A percentile compares a stretch with the other conserved stretches of the same genome.
These are phyloP conservation scores for Trichomonas tenax DNA, from an alignment of 208 protist species.

Conservation along the genomic window DNA sequence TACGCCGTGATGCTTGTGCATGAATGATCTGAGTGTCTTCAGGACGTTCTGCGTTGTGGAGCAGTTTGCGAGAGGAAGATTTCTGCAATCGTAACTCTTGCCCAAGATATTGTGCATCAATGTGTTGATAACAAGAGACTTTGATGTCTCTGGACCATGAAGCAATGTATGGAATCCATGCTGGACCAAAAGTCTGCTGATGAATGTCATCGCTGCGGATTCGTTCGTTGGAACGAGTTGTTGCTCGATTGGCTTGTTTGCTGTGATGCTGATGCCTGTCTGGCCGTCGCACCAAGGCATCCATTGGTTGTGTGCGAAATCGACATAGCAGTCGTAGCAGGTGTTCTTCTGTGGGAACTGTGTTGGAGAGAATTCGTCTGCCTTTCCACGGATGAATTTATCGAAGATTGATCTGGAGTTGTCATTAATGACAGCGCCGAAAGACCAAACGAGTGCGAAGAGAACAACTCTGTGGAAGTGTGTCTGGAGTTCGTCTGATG, in stretches of 20 bases:
- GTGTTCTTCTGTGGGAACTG: slow-evolving; percentile 2
- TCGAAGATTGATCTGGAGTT: slow-evolving; percentile 66
- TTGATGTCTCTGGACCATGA: not conserved
- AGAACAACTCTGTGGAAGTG: slow-evolving; percentile 28
- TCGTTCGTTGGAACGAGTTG: not conserved
- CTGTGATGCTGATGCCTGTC: not conserved
- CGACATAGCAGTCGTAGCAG: slow-evolving; percentile 19
- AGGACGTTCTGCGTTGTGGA: slow-evolving; percentile 23
- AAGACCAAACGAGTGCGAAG: slow-evolving; percentile 80
- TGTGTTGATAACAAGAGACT: not conserved
- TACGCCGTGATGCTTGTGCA: not conserved
- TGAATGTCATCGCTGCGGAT: not conserved
- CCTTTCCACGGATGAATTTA: slow-evolving; percentile 38
- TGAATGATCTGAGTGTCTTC: not conserved
- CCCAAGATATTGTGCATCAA: not conserved
- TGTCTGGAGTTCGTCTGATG: slow-evolving; percentile 55
- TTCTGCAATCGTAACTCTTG: slow-evolving; percentile 38
- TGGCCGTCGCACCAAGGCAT: not conserved
- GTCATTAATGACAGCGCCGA: slow-evolving; percentile 72
- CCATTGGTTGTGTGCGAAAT: slow-evolving; percentile 29
- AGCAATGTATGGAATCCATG: not conserved
- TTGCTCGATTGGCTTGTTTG: not conserved
- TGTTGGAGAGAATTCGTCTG: slow-evolving; percentile 69
- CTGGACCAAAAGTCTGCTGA: not conserved
- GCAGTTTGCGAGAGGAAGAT: slow-evolving; percentile 84